Base-by-base conservation (phyloP, 768 basidiomycete genomes). In the Lentinus brumalis region DNA sequence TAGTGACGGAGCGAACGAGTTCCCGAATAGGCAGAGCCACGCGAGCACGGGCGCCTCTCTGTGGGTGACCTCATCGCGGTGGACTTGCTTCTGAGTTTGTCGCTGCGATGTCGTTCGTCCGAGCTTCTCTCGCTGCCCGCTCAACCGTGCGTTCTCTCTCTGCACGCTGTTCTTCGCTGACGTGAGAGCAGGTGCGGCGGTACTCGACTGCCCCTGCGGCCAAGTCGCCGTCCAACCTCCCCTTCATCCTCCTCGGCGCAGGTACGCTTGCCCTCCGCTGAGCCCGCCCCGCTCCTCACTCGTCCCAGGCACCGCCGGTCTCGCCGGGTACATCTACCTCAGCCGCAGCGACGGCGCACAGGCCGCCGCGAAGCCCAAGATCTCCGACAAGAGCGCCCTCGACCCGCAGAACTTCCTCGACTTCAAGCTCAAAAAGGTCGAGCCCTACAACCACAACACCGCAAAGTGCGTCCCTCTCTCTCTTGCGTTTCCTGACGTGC, bases 361-460 rank as follows among this genome's bases (percentile, higher is more conserved):
- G 11, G 58, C 50, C 59, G 5, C 67, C 50, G 66, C 73, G 14
- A 61, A 64, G 49, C 69, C 75, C 49, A 65, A 67, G 49, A 63
- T 63, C 39, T 63, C 82, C 62, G 77, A 84, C 70, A 87, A 85
- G 71, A 89, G 87, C 65, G 85, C 88, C 12, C 81, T 94, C 29
- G 88, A 91, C 71, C 84, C 91, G 8, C 76, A 91, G 59, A 85
- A 87, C 64, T 93, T 88, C 69, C 74, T 86, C 52, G 86, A 92
- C 71, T 89, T 97, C 75, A 87, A 86, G 71, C 85, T 98, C 68
- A 90, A 90, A 74, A 85, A 86, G 69, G 74, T 93, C 61, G 77
- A 86, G 61, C 88, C 88, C 0, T 97, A 96, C 81, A 98, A 97
- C 83, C 90, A 98, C 83, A 97, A 98, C 77, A 90, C 94, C 14